A percentile compares a stretch with the other conserved stretches of the same genome.
Conservation (phyloP, 2,329 filamentous ascomycete species). For the Colletotrichum melonis region DNA sequence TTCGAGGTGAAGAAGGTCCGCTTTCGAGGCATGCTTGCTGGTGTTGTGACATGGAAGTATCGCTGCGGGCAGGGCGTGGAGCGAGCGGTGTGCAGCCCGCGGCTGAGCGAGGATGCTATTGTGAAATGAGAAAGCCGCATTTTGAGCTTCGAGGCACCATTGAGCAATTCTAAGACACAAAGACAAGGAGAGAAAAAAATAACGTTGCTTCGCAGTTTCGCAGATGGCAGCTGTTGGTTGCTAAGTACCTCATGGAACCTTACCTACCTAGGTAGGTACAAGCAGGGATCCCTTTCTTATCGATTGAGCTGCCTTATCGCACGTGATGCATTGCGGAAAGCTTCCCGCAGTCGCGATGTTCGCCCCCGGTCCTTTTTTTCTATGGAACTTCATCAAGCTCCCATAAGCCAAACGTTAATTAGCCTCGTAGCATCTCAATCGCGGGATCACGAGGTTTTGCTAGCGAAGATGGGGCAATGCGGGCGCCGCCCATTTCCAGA, state of each 20-base stretch:
- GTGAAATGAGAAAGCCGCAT: constrained; percentile 33
- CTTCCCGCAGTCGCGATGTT: neutral
- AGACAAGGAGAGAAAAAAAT: neutral
- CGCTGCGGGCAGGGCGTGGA: constrained; percentile 40
- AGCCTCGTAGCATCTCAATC: constrained; percentile 12
- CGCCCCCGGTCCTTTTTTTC: neutral
- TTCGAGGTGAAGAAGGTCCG: constrained; percentile 76
- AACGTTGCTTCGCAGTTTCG: neutral
- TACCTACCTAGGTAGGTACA: neutral
- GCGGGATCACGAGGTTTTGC: neutral
- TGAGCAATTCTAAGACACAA: neutral
- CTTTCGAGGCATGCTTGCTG: constrained; percentile 61
- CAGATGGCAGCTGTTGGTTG: constrained; percentile 1
- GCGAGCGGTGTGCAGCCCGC: constrained; percentile 24
- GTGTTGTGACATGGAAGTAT: constrained; percentile 59
- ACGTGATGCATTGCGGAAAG: constrained; percentile 17
- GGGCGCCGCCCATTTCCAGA: constrained; percentile 28
- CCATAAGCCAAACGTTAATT: neutral
- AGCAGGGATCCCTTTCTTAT: constrained; percentile 4
- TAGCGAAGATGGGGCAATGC: constrained; percentile 36
- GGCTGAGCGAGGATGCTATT: constrained; percentile 27
- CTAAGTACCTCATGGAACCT: neutral
- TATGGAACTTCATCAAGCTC: neutral
- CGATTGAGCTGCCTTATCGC: neutral
- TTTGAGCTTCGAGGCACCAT: constrained; percentile 18